Base-by-base conservation (phyloP, 2,329 filamentous ascomycete genomes). In the Lachnellula hyalina region DNA sequence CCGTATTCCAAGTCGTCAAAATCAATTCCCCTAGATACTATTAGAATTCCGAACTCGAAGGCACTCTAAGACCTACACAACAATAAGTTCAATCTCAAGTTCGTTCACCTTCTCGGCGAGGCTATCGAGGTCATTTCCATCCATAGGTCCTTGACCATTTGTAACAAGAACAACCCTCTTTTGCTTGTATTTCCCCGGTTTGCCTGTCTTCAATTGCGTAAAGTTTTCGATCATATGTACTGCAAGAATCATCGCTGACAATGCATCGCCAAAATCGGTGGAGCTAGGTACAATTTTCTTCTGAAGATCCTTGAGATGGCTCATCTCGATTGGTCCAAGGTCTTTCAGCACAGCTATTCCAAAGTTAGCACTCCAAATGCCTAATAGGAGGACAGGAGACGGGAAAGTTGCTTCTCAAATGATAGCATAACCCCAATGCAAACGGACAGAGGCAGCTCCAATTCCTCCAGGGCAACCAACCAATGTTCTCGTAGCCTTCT, bases 1-100 rank as follows among this genome's bases (percentile, higher is more conserved):
- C 92, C 92, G 67, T 87, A 96, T 2, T 96, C 91, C 1, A 83
- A 69, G 69, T 96, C 91, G 68, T 99, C 91, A 71, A 99, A 97
- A 69, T 99, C 94, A 17, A 96, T 83, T 14, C 94, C 94, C 52
- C 87, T 92, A 55, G 3, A 44, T 32, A 34, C 21, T 55, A 71
- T 69, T 58, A 68, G 62, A 47, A 28, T 47, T 54, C 35, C 5
- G 15, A 12, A 28, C 8, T 44, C 15, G 14, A 8, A 34, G 38
- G 3, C 1, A 15, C 5, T 9, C 6, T 2, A 12, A 6, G 12
- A 79, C 87, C 71, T 71, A 91, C 86, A 97, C 73, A 11, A 97
- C 75, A 1, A 86, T 79, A 44, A 99, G 75, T 59, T 94, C 83
- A 56, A 97, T 94, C 3, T 80, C 81, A 38, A 87, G 82, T 8